phyloP scores from a whole-genome alignment of 768 basidiomycete genomes.

The Sarcodon aspratus region DNA sequence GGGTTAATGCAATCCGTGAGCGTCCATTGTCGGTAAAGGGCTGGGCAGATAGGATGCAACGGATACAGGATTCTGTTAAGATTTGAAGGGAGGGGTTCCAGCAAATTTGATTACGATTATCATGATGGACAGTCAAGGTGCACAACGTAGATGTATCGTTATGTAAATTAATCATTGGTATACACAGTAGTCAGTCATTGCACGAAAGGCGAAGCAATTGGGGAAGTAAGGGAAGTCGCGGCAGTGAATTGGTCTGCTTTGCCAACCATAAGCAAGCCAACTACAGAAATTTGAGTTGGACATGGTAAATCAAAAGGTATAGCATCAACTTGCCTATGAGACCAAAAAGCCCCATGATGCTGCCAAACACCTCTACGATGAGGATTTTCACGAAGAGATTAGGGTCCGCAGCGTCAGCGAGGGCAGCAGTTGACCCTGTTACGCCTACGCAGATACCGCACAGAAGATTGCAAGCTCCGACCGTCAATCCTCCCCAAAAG shows the following conservation, averaged over 20 bases:
- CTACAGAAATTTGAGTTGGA: conserved; percentile 23
- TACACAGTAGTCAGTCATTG: conserved; percentile 10
- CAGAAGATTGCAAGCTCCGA: conserved; percentile 87
- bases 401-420: conserved; percentile 93
- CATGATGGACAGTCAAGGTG: no score
- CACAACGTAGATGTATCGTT: no score
- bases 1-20: no score
- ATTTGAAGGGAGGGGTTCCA: no score
- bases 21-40: no score
- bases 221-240: conserved; percentile 20
- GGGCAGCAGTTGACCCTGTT: conserved; percentile 89
- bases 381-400: conserved; percentile 93
- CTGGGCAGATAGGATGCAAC: no score
- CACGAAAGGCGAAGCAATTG: conserved; percentile 23
- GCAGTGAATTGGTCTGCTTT: conserved; percentile 47
- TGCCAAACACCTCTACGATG: conserved; percentile 90
- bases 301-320: not conserved
- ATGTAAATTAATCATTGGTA: not conserved
- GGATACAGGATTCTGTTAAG: no score
- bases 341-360: conserved; percentile 87
- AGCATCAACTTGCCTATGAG: conserved; percentile 61
- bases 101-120: no score
- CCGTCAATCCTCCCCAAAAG: conserved; percentile 96
- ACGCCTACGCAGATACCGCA: conserved; percentile 93
- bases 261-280: conserved; percentile 73